Base-by-base conservation (phyloP, 441 rosid genomes). In the Pelargonium myrrhifolium region DNA sequence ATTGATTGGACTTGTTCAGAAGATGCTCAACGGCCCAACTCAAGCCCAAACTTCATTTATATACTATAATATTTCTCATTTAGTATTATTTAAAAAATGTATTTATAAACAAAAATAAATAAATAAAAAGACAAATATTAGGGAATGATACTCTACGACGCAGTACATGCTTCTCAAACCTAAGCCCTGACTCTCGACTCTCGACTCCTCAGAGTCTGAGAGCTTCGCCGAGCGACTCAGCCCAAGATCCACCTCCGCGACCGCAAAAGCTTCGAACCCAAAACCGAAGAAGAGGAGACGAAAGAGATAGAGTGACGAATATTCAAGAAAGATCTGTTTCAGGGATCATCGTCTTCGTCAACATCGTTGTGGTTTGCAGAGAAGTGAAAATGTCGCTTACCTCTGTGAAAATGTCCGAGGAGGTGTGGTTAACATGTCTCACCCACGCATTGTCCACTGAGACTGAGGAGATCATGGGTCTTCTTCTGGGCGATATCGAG, bases 381-480 rank as follows among this genome's bases (percentile, higher is more conserved):
- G 18, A 42, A 12, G 49, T 31, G 51, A 65, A 9, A 4, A 93
- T 93, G 98, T 83, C 98, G 77, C 80, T 93, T 45, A 81, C 93
- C 24, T 22, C 83, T 62, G 98, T 89, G 59, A 89, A 85, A 65
- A 83, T 93, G 89, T 85, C 96, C 1, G 98, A 93, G 76, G 98
- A 93, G 28, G 97, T 89, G 5, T 91, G 95, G 96, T 75, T 90
- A 68, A 91, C 98, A 31, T 93, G 98, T 78, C 83, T 91, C 39
- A 91, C 96, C 22, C 98, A 93, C 73, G 93, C 98, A 78, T 80
- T 93, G 78, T 93, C 98, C 68, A 90, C 98, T 11, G 98, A 93
- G 78, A 90, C 97, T 39, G 98, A 93, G 75, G 98, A 93, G 75
- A 91, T 93, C 83, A 88, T 93, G 97, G 98, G 98, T 35, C 96